Percentiles rank a stretch among this genome's conserved stretches.
Evolutionary conservation across 2,329 filamentous ascomycete species (phyloP).

Genomic region (Bipolaris cookei): DNA sequence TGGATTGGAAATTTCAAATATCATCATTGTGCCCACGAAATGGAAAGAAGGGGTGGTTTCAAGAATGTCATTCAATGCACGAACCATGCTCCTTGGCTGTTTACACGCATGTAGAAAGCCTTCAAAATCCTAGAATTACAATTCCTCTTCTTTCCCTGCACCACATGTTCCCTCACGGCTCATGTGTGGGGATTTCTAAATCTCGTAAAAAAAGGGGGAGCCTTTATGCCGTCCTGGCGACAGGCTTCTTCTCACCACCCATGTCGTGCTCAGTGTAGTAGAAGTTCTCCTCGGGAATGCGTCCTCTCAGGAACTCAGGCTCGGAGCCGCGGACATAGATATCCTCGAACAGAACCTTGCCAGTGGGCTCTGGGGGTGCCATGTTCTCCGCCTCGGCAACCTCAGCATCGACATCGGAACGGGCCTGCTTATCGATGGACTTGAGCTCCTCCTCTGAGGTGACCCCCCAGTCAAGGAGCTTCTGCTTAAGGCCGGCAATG

Average conservation of each 20-base stretch:
- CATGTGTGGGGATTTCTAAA: background rate
- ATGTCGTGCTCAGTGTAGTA: constrained; percentile 65
- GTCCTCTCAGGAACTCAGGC: constrained; percentile 85
- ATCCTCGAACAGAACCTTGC: constrained; percentile 91
- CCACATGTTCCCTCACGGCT: background rate
- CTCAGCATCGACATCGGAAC: constrained; percentile 83
- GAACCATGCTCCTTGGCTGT: constrained; percentile 13
- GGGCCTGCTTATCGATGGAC: constrained; percentile 91
- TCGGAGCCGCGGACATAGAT: constrained; percentile 91
- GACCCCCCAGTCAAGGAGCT: constrained; percentile 94
- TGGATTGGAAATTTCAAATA: too few species aligned
- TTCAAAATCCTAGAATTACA: constrained; percentile 38
- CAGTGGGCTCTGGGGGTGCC: constrained; percentile 76
- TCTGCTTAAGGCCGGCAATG: constrained; percentile 97
- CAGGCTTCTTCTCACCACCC: constrained; percentile 42
- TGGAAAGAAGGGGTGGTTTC: too few species aligned
- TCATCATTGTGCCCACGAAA: too few species aligned
- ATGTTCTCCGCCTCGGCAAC: constrained; percentile 90
- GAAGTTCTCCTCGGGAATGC: constrained; percentile 90
- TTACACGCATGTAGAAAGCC: constrained; percentile 23
- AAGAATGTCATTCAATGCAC: too few species aligned
- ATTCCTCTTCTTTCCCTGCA: constrained; percentile 9
- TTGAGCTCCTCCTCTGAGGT: constrained; percentile 95
- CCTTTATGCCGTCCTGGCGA: constrained; percentile 42
- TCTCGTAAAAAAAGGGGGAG: background rate